Conservation (phyloP, 192 early-diverging fungal species). For the Entomortierella lignicola region DNA sequence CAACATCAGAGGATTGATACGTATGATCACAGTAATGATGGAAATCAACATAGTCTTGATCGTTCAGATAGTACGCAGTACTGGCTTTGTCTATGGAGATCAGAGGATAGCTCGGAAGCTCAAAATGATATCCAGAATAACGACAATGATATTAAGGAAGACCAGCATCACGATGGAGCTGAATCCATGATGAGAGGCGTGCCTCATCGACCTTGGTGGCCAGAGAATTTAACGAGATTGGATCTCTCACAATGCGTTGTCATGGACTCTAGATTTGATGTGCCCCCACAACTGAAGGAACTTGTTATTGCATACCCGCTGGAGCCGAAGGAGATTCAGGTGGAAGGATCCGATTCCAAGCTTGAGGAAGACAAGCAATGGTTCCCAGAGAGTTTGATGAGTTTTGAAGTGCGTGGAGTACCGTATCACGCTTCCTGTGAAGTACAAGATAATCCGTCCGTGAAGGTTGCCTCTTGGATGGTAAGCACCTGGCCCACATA, state of each 20-base stretch:
- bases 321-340: conserved; percentile 13
- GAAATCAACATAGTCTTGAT: conserved; percentile 10
- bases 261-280: conserved; percentile 14
- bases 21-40: conserved; percentile 6
- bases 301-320: conserved; percentile 26
- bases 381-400: conserved; percentile 15
- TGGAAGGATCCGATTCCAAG: neutral
- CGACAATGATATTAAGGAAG: neutral
- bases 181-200: neutral
- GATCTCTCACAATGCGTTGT: conserved; percentile 19
- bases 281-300: conserved; percentile 21
- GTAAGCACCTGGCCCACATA: conserved; percentile 1
- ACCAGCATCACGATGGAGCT: too few relatives aligned
- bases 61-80: conserved; percentile 9
- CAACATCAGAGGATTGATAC: conserved; percentile 17
- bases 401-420: conserved; percentile 20
- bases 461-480: conserved; percentile 22
- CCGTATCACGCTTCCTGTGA: conserved; percentile 32
- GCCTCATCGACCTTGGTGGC: conserved; percentile 30
- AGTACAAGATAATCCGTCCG: conserved; percentile 11
- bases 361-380: conserved; percentile 16
- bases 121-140: neutral
- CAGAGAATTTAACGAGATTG: conserved; percentile 25
- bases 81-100: conserved; percentile 13
- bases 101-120: neutral